phyloP scores from a whole-genome alignment of 352 stramenopile genomes.

The Thalassiosira livingstoniorum region DNA sequence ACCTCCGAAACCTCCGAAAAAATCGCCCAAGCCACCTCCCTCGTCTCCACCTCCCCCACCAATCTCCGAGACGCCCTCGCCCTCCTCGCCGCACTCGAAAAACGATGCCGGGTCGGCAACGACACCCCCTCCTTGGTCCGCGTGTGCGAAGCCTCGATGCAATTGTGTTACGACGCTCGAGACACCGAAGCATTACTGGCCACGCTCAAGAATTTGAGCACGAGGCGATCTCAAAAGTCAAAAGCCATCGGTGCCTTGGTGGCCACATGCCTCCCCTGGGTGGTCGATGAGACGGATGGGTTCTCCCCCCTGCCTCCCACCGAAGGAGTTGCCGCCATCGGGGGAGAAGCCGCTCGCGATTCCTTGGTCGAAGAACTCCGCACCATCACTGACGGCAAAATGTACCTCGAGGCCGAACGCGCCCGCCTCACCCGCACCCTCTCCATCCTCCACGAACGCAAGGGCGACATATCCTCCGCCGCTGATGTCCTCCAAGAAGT shows the following conservation, averaged over 20 bases:
- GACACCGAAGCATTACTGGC: slow-evolving; percentile 62
- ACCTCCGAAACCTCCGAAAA: slow-evolving; percentile 75
- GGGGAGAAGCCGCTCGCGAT: slow-evolving; percentile 84
- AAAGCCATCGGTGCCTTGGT: slow-evolving; percentile 71
- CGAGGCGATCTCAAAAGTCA: slow-evolving; percentile 78
- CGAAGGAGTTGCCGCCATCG: slow-evolving; percentile 56
- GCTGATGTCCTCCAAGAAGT: slow-evolving; percentile 97
- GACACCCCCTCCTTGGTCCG: slow-evolving; percentile 71
- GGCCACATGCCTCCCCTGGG: slow-evolving; percentile 69
- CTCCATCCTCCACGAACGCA: slow-evolving; percentile 91
- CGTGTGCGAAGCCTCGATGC: slow-evolving; percentile 68
- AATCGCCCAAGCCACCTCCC: slow-evolving; percentile 64
- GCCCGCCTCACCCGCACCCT: slow-evolving; percentile 92
- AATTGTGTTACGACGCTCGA: slow-evolving; percentile 61
- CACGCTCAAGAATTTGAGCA: slow-evolving; percentile 74
- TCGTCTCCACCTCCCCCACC: slow-evolving; percentile 44
- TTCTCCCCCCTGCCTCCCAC: slow-evolving; percentile 50
- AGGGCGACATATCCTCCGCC: slow-evolving; percentile 92
- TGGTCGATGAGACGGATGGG: slow-evolving; percentile 58
- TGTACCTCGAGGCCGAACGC: slow-evolving; percentile 97
- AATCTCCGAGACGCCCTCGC: slow-evolving; percentile 65
- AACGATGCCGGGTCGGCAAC: slow-evolving; percentile 80
- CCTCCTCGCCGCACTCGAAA: slow-evolving; percentile 79
- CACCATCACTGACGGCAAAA: slow-evolving; percentile 95
- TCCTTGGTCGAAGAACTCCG: slow-evolving; percentile 93